Evolutionary conservation across 1,139 yeast genomes (phyloP), one percentile per base, ranked within the genome.

Genomic region (Hyphopichia wangnamkhiaoensis): DNA sequence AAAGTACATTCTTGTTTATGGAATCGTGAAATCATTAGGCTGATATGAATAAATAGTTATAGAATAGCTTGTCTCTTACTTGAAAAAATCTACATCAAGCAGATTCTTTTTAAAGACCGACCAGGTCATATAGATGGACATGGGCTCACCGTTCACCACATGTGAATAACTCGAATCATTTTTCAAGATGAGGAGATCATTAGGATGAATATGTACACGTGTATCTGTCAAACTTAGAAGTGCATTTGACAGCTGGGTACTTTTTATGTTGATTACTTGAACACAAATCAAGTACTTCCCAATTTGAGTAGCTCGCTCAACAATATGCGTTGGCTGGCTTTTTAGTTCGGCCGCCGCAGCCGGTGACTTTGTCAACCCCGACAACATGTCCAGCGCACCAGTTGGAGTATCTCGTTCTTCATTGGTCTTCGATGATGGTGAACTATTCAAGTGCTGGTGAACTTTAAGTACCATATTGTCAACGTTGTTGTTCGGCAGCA

Each of bases 261-360:
- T 35, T 2, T 34, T 28, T 9, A 52, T 21, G 13, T 39, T 37
- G 18, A 15, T 34, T 3, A 51, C 38, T n/a, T 40, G 27, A 0
- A 47, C 58, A 4, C 56, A 46, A 20, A 44, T 45, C 38, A 61
- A 40, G 41, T 58, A 61, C 35, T 45, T 47, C 0, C 67, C 66
- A 5, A 58, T 38, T 20, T 46, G 35, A 12, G 39, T 43, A 7
- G 37, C 16, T 8, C 37, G 30, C 15, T 34, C 14, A 1, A 57
- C 40, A 2, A 38, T 23, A 39, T 59, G 63, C 3, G 63, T 53
- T 7, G 59, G 55, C 2, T 17, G n/a, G 10, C 14, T 3, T 16
- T 16, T 28, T 5, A 25, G 13, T 19, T 30, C 16, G 5, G 23
- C 7, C 10, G 7, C 21, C 6, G 4, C 7, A 3, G 23, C 24